Percentiles rank a stretch among this genome's conserved stretches.
These are phyloP conservation scores for Populus simonii DNA, from an alignment of 345 rosid genomes.

Conservation along the genomic window DNA sequence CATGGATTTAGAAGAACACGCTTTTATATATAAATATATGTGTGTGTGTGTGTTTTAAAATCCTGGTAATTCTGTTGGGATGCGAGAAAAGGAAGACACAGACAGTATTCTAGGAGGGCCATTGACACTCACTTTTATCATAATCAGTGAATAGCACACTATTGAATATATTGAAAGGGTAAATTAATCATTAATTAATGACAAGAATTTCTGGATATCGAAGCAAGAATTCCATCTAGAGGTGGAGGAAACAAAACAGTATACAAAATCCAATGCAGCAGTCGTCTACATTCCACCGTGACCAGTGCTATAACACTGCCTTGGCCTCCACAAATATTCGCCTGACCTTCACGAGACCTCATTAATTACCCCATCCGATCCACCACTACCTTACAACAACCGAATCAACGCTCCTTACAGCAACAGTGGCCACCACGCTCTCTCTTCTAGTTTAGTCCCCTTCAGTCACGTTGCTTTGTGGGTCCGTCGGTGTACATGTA, in stretches of 20 bases:
- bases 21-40: too few species aligned
- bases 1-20: too few species aligned
- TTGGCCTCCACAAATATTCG: too few species aligned
- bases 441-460: neutral
- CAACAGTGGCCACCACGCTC: conserved; percentile 4
- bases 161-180: neutral
- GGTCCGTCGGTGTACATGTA: neutral
- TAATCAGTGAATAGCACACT: neutral
- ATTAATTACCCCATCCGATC: neutral
- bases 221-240: neutral
- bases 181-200: neutral
- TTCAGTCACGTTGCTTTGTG: neutral
- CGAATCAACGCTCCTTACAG: neutral
- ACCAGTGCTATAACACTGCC: neutral
- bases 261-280: neutral
- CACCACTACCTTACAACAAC: conserved; percentile 1
- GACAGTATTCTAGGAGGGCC: neutral
- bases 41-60: too few species aligned
- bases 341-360: neutral
- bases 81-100: neutral
- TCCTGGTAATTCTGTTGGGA: too few species aligned
- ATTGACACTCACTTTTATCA: neutral
- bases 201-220: neutral
- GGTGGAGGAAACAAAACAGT: neutral
- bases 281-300: neutral